phyloP scores from a whole-genome alignment of 139 green algal species.

The Choricystis sp. region DNA sequence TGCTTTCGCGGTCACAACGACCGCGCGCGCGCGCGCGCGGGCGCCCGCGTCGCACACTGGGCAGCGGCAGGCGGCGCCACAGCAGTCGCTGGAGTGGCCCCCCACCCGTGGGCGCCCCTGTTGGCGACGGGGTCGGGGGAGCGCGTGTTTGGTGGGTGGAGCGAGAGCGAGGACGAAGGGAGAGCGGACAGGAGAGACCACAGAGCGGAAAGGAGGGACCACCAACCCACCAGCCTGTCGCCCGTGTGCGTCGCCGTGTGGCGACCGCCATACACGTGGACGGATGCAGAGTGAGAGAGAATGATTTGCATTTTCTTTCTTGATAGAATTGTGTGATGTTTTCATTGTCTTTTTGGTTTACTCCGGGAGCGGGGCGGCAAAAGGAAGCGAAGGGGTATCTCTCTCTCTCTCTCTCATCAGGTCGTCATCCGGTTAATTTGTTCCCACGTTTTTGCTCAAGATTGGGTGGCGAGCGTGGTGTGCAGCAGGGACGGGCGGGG shows the following conservation, averaged over 20 bases:
- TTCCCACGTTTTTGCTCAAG: too few species aligned
- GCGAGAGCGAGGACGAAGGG: background rate
- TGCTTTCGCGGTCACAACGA: background rate
- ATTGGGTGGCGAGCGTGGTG: too few species aligned
- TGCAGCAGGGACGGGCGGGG: too few species aligned
- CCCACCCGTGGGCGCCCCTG: background rate
- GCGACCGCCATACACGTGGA: background rate
- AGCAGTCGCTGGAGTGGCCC: background rate
- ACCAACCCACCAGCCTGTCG: background rate
- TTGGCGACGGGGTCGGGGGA: background rate
- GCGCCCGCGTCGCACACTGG: background rate
- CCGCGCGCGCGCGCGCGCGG: too few species aligned
- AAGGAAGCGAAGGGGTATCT: background rate
- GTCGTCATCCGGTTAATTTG: background rate
- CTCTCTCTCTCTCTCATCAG: background rate
- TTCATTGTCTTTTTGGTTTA: background rate
- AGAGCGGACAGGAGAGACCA: too few species aligned
- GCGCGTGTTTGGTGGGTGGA: background rate
- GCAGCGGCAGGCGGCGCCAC: too few species aligned
- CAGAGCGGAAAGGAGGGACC: too few species aligned
- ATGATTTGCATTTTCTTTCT: background rate
- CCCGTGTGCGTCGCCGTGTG: background rate
- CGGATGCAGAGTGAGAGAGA: background rate
- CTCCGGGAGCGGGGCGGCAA: background rate
- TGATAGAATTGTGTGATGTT: background rate